These are phyloP conservation scores for Fraxinus albicans DNA, from an alignment of 305 asterid species.

Conservation along the genomic window DNA sequence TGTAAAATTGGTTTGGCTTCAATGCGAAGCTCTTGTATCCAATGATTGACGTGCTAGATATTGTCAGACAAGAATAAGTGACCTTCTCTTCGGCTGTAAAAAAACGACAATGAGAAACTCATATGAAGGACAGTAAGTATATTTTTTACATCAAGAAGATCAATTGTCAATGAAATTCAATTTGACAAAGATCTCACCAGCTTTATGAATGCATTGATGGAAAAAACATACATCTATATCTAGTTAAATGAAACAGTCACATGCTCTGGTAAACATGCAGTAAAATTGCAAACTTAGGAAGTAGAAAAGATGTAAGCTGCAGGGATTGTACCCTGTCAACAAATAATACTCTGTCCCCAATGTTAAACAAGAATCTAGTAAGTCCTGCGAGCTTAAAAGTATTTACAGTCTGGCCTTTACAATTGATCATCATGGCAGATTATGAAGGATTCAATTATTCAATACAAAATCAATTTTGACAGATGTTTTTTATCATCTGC, in stretches of 20 bases:
- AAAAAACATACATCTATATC: neutral
- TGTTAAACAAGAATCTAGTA: neutral
- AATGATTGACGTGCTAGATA: neutral
- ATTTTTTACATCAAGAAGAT: neutral
- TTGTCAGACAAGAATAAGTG: constrained; percentile 27
- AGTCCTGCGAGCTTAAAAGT: neutral
- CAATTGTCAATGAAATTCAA: neutral
- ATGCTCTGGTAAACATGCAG: neutral
- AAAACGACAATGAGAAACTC: neutral
- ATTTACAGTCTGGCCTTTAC: neutral
- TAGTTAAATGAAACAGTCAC: neutral
- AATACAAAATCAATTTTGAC: neutral
- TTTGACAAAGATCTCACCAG: neutral
- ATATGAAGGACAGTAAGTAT: neutral
- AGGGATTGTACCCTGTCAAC: neutral
- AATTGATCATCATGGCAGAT: neutral
- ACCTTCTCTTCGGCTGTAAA: constrained; percentile 44
- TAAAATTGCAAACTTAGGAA: neutral
- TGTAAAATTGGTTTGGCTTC: neutral
- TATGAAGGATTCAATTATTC: neutral
- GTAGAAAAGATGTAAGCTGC: neutral
- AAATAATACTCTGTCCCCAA: neutral
- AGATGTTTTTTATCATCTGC: neutral
- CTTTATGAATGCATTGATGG: neutral
- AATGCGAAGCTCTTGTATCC: neutral